Evolutionary conservation across 306 rosid species (phyloP).

Genomic region (Fragaria nilgerrensis): DNA sequence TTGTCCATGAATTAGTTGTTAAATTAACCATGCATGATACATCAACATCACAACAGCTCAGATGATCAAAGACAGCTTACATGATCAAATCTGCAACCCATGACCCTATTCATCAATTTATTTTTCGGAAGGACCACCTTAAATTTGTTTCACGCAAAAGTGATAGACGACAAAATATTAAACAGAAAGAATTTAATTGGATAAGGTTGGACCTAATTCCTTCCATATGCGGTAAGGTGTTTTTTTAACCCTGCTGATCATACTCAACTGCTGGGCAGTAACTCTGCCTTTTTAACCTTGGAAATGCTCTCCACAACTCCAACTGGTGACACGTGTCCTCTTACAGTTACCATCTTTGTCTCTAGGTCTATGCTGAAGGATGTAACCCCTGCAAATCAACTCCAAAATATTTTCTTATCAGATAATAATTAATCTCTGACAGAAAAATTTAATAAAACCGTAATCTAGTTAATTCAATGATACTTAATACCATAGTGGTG

Average conservation of each 20-base stretch:
- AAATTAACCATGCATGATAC: not conserved
- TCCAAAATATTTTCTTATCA: not conserved
- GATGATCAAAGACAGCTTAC: not conserved
- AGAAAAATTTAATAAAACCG: not conserved
- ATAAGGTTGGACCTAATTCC: not conserved
- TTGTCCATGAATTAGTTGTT: conserved; percentile 3
- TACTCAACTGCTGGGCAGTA: conserved; percentile 38
- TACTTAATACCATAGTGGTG: no score
- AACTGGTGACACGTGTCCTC: conserved; percentile 77
- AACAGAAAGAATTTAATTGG: not conserved
- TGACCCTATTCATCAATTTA: not conserved
- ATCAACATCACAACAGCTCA: conserved; percentile 7
- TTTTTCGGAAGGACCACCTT: not conserved
- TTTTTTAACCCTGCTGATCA: not conserved
- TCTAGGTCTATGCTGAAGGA: conserved; percentile 89
- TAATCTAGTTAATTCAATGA: no score
- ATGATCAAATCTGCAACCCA: not conserved
- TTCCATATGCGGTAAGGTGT: not conserved
- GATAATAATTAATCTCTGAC: not conserved
- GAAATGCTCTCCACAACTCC: conserved; percentile 82
- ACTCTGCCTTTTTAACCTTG: conserved; percentile 81
- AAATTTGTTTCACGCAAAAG: not conserved
- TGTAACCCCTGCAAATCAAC: conserved; percentile 59
- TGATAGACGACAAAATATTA: not conserved
- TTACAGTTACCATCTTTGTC: conserved; percentile 81